Conservation (phyloP, 139 green algal genomes). For the Chlorella sp. region DNA sequence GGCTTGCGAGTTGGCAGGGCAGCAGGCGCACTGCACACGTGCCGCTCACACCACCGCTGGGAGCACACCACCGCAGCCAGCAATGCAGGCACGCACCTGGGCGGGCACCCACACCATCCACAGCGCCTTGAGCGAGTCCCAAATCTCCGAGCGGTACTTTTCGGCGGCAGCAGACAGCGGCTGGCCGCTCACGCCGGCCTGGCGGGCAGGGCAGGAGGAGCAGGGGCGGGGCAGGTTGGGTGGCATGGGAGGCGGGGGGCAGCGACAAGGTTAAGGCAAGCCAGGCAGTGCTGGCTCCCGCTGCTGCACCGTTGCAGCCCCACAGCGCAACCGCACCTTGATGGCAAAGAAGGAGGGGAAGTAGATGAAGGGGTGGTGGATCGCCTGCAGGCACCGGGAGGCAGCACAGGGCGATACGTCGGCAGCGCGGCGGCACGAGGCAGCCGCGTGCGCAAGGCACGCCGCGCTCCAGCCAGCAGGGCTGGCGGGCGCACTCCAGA, state of each 20-base stretch:
- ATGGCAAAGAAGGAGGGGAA: conserved; percentile 89
- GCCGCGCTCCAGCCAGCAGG: no score
- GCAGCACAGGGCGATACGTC: no score
- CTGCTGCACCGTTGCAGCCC: no score
- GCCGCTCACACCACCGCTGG: no score
- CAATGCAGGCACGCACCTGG: no score
- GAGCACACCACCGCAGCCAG: no score
- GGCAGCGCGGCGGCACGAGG: no score
- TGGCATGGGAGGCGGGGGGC: neutral
- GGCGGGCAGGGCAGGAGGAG: no score
- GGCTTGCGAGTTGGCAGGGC: no score
- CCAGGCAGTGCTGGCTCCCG: neutral
- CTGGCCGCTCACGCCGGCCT: neutral
- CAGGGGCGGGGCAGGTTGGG: neutral
- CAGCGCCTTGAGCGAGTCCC: conserved; percentile 86
- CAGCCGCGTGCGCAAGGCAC: no score
- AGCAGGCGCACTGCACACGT: no score
- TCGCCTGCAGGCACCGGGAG: neutral
- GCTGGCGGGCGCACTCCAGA: no score
- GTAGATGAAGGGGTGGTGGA: conserved; percentile 86
- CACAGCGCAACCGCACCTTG: conserved; percentile 68
- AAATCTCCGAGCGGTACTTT: conserved; percentile 83
- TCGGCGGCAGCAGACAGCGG: conserved; percentile 50
- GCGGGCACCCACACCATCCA: conserved; percentile 88
- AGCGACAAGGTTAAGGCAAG: neutral